Base-by-base conservation (phyloP, 139 green algal genomes). In the Helicosporidium sp. region DNA sequence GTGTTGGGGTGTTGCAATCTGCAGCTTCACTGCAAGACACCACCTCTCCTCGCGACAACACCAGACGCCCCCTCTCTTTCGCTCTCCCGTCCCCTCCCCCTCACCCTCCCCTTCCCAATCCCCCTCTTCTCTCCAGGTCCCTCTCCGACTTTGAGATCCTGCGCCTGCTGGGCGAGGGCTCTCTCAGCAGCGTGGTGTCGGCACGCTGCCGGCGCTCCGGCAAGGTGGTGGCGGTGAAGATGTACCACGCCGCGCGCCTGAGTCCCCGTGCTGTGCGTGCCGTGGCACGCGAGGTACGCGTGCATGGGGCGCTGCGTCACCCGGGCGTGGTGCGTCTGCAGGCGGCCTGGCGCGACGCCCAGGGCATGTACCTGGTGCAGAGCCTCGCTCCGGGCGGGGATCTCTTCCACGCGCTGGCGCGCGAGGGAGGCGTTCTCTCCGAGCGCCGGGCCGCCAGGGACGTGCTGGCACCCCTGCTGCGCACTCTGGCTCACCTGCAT, bases 311-410 rank as follows among this genome's bases (percentile, higher is more conserved):
- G 7, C 61, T 91, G 34, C 45, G 62, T 18, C 81, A 91, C 50
- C 65, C 70, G 0, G 57, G 79, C 62, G 69, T 86, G 39, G 66
- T 89, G 24, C 45, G 65, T 43, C 65, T 87, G 57, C 85, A 70
- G 26, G 76, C 66, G 1, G 78, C 80, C 1, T 91, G 85, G 63
- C 76, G 82, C 51, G 80, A 91, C 45, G 64, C 62, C 7, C 62
- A 79, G 17, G 62, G 77, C 24, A 74, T 86, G 2, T 90, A 87
- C 67, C 60, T 94, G 51, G 68, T 84, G 16, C 65, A 84, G 55
- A 79, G 92, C 60, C 82, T 64, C 58, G 80, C 78, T 3, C 17
- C 44, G 10, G 16, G 1, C 23, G 1, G 1, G 31, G 31, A 37
- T 37, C 10, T n/a, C n/a, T n/a, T n/a, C n/a, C n/a, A n/a, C n/a